Evolutionary conservation across 768 basidiomycete genomes (phyloP).

Genomic region (Rhodotorula toruloides): DNA sequence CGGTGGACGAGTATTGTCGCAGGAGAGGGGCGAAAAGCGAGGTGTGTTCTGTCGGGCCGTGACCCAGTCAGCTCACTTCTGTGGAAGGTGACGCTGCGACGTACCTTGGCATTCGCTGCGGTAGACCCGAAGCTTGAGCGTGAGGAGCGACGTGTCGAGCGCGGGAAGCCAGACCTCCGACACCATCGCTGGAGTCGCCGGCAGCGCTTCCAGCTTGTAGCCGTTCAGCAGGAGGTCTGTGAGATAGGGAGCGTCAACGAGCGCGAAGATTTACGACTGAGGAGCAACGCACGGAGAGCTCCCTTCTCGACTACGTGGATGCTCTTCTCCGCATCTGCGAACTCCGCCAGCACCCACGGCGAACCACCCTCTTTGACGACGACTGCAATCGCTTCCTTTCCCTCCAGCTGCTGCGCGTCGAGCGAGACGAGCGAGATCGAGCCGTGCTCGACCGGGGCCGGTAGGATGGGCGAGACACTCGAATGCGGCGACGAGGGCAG

Average conservation of each 20-base stretch:
- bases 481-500: slow-evolving; percentile 18
- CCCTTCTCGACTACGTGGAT: slow-evolving; percentile 15
- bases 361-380: not conserved
- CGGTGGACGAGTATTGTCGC: slow-evolving; percentile 56
- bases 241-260: not conserved
- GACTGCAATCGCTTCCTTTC: not conserved
- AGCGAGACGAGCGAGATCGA: slow-evolving; percentile 11
- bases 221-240: slow-evolving; percentile 17
- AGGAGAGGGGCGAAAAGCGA: slow-evolving; percentile 62
- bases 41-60: not conserved
- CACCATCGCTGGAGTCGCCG: slow-evolving; percentile 1
- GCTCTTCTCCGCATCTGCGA: slow-evolving; percentile 4
- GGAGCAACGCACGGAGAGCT: slow-evolving; percentile 7
- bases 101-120: slow-evolving; percentile 15
- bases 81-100: not conserved
- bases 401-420: slow-evolving; percentile 9
- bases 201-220: not conserved
- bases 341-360: slow-evolving; percentile 31
- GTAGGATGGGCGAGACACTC: slow-evolving; percentile 21
- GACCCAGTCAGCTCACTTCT: not conserved
- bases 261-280: no score
- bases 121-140: slow-evolving; percentile 8
- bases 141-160: slow-evolving; percentile 30
- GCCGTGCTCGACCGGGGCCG: slow-evolving; percentile 7
- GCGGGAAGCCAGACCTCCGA: slow-evolving; percentile 21